Percentiles rank a stretch among this genome's conserved stretches.
Conservation (phyloP, 1,284 basidiomycete species). For the Bondarzewia mesenterica region DNA sequence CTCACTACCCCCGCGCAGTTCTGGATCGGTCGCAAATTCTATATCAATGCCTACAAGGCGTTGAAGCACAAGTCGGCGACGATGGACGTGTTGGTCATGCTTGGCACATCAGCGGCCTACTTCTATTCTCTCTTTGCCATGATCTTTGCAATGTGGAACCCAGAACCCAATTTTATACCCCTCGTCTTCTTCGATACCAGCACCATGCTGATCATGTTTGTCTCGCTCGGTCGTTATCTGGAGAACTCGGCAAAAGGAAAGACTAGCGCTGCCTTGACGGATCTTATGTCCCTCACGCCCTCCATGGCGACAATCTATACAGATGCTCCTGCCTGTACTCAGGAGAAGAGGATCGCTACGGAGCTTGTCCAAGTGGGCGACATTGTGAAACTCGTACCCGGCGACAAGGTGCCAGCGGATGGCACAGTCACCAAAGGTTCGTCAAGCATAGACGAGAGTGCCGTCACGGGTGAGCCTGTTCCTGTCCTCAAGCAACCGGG, state of each 20-base stretch:
- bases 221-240: slow-evolving; percentile 90
- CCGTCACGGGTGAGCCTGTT: slow-evolving; percentile 95
- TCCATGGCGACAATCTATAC: slow-evolving; percentile 95
- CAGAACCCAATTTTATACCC: slow-evolving; percentile 64
- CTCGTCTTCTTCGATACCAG: slow-evolving; percentile 97
- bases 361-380: slow-evolving; percentile 96
- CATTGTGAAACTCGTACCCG: slow-evolving; percentile 89
- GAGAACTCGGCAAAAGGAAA: slow-evolving; percentile 97
- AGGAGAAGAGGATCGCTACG: slow-evolving; percentile 87
- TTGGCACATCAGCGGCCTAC: slow-evolving; percentile 94
- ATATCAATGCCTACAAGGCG: slow-evolving; percentile 85
- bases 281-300: slow-evolving; percentile 91
- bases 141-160: slow-evolving; percentile 58
- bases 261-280: slow-evolving; percentile 93
- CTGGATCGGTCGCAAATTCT: slow-evolving; percentile 86
- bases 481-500: slow-evolving; percentile 81
- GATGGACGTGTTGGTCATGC: slow-evolving; percentile 94
- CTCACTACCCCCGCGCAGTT: slow-evolving; percentile 93
- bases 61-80: slow-evolving; percentile 86
- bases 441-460: slow-evolving; percentile 91
- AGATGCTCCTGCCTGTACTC: slow-evolving; percentile 66
- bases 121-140: slow-evolving; percentile 79
- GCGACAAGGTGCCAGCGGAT: slow-evolving; percentile 95
- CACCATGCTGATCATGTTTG: slow-evolving; percentile 98
- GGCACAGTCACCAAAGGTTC: slow-evolving; percentile 83